phyloP scores from a whole-genome alignment of 768 basidiomycete species.

The Trametes cinnabarina region DNA sequence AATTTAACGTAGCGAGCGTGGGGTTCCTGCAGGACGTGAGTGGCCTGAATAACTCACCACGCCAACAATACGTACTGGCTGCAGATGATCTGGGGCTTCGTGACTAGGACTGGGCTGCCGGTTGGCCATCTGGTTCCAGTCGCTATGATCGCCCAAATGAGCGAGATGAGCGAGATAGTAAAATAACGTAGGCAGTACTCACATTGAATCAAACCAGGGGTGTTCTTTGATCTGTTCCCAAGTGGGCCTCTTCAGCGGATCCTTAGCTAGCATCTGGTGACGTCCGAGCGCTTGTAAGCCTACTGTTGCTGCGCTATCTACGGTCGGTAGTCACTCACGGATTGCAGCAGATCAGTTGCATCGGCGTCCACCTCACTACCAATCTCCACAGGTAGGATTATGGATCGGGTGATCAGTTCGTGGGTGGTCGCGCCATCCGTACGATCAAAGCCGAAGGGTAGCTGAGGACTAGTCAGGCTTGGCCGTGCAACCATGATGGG shows the following conservation, averaged over 20 bases:
- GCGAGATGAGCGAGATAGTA: background rate
- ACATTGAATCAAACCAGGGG: constrained; percentile 8
- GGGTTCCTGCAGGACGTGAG: background rate
- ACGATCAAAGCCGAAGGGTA: background rate
- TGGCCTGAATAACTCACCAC: no score
- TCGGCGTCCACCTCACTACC: background rate
- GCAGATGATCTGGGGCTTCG: background rate
- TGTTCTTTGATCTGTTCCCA: constrained; percentile 9
- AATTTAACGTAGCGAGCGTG: background rate
- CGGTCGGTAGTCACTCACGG: background rate
- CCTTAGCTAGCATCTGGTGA: constrained; percentile 6
- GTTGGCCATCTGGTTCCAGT: background rate
- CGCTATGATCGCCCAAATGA: background rate
- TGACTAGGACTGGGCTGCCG: background rate
- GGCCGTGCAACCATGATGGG: background rate
- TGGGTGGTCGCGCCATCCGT: background rate
- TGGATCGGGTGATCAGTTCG: background rate
- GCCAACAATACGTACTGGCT: background rate
- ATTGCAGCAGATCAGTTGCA: constrained; percentile 1
- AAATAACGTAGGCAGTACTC: no score
- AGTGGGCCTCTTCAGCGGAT: constrained; percentile 1
- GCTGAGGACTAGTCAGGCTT: background rate
- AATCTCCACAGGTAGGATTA: background rate
- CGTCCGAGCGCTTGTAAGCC: no score
- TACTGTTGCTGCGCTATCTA: no score